Base-by-base conservation (phyloP, 768 basidiomycete species). In the Tricholoma terreum region DNA sequence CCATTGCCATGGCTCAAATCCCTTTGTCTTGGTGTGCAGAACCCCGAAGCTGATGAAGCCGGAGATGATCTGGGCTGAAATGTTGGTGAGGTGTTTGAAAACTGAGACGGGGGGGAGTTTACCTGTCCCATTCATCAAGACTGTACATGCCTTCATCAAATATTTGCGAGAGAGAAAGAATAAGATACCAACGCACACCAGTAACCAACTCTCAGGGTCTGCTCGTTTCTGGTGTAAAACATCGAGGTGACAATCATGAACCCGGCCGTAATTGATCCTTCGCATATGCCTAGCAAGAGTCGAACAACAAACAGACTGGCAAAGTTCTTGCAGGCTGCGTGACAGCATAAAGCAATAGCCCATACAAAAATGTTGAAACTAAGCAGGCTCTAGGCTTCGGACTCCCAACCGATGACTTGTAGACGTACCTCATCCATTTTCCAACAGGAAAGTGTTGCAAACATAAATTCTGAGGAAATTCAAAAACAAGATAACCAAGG, bases 1-100 rank as follows among this genome's bases (percentile, higher is more conserved):
- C 88, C 89, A 90, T 75, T 89, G 86, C 87, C 88, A 89, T 0
- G 87, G 87, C 56, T 83, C 81, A 50, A 89, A 84, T 1, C 71
- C 65, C 11, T 57, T 52, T 0, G 84, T 84, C 31, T 79, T 70
- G 58, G 87, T 87, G 50, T 89, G 87, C 27, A 89, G 66, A 0
- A 77, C 65, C 6, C 87, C 88, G 67, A 87, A 90, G 62, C 84
- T 82, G 36, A 79, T 79, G 66, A 90, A 87, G 1, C 85, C 87
- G n/a, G 80, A 77, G 34, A 89, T 81, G 34, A 89, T 89, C 69
- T 86, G 84, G 6, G 89, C 87, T 86, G 57, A n/a, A 40, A 12
- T n/a, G n/a, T 11, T 24, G 12, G 45, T 22, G n/a, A 45, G 40
- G 14, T 14, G 30, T 14, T 19, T 33, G n/a, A 11, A 19, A 40